Evolutionary conservation across 179 eudicot species (phyloP).

Genomic region (Corrigiola litoralis): DNA sequence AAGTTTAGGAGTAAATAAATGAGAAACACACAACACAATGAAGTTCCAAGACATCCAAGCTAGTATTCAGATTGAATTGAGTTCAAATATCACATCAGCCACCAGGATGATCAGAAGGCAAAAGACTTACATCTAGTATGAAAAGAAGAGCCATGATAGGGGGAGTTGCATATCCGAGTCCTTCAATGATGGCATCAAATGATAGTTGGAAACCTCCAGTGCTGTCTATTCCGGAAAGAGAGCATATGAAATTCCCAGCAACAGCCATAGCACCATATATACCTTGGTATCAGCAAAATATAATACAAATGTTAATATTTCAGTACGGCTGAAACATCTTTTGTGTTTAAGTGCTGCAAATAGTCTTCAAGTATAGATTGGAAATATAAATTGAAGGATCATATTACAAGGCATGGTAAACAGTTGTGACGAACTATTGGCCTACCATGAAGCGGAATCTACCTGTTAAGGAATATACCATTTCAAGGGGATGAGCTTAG

Average conservation of each 20-base stretch:
- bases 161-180: conserved; percentile 94
- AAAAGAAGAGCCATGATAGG: conserved; percentile 99
- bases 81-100: background rate
- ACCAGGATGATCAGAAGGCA: background rate
- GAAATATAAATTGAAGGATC: too few relatives aligned
- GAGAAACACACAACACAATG: background rate
- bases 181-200: conserved; percentile 75
- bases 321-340: background rate
- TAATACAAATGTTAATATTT: background rate
- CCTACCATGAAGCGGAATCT: too few relatives aligned
- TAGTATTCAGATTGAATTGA: background rate
- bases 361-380: too few relatives aligned
- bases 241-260: conserved; percentile 89
- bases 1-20: background rate
- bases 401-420: too few relatives aligned
- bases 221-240: conserved; percentile 65
- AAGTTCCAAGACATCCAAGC: background rate
- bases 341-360: too few relatives aligned
- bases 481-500: too few relatives aligned
- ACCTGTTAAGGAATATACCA: too few relatives aligned
- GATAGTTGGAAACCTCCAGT: conserved; percentile 69
- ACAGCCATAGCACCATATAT: conserved; percentile 94
- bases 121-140: conserved; percentile 70
- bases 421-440: too few relatives aligned
- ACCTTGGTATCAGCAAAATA: conserved; percentile 39